Base-by-base conservation (phyloP, 1,284 basidiomycete species). In the Amylostereum chailletii region DNA sequence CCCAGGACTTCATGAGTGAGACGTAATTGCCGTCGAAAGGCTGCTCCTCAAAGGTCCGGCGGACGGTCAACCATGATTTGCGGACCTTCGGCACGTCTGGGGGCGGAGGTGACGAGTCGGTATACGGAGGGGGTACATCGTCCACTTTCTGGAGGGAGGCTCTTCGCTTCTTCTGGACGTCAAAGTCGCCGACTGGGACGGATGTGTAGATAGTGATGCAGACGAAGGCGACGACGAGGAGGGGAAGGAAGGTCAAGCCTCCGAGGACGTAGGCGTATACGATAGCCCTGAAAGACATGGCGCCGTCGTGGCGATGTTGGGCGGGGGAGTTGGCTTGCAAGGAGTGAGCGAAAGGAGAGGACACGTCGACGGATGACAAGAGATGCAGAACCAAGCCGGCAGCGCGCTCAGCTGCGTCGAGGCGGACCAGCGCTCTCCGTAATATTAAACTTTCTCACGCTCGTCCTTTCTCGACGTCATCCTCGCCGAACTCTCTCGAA, bases 201-300 rank as follows among this genome's bases (percentile, higher is more conserved):
- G 88, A 86, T 6, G 87, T 89, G 69, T 90, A 91, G 52, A 84
- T 64, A 51, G 84, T 71, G 64, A 75, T 75, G 61, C 74, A 77
- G 53, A 90, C 57, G 56, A 76, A 55, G 34, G 66, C 68, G 56
- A 77, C 67, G 55, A 87, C 57, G 54, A 87, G 60, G 44, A 94
- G 72, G 27, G 92, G 90, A 49, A 94, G 69, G 64, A 94, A 88
- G 1, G 91, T 92, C 53, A 94, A 55, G 30, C 91, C 93, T 52
- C 93, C 93, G 46, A 95, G 72, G 54, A 95, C 65, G 66, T 94
- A 95, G 36, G 85, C 83, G 63, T 90, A 85, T 53, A 90, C 58
- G 53, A 90, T 65, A 5, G 83, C 75, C 61, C 74, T 80, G 57
- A 87, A 64, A 59, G 76, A 79, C 79, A 82, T 85, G 51, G 49